A percentile compares a stretch with the other conserved stretches of the same genome.
These are phyloP conservation scores for Zymoseptoria tritici DNA, from an alignment of 2,329 filamentous ascomycete species.

Conservation along the genomic window DNA sequence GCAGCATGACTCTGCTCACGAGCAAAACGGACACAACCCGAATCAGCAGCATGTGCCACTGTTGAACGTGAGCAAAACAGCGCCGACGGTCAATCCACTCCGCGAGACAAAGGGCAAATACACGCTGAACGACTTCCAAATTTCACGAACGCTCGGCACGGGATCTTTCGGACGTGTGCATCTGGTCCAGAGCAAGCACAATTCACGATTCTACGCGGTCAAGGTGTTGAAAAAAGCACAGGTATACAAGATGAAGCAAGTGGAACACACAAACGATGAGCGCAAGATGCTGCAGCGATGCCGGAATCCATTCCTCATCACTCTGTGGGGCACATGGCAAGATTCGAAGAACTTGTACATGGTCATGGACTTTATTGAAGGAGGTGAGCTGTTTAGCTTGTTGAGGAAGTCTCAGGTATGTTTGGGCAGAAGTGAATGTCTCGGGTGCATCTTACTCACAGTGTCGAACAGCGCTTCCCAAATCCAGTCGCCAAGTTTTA, in stretches of 20 bases:
- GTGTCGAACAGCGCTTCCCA: slow-evolving; percentile 70
- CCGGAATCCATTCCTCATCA: slow-evolving; percentile 96
- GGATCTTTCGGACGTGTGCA: slow-evolving; percentile 96
- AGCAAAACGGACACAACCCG: slow-evolving; percentile 27
- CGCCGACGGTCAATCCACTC: slow-evolving; percentile 28
- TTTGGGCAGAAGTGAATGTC: slow-evolving; percentile 39
- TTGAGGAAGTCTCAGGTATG: slow-evolving; percentile 75
- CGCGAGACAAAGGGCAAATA: slow-evolving; percentile 95
- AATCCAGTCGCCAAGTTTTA: slow-evolving; percentile 99
- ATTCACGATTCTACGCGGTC: slow-evolving; percentile 94
- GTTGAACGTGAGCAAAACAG: slow-evolving; percentile 28
- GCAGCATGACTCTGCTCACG: slow-evolving; percentile 32
- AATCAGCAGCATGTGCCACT: slow-evolving; percentile 32
- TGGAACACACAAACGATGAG: slow-evolving; percentile 98
- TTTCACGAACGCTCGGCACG: slow-evolving; percentile 86
- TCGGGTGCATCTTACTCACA: background rate
- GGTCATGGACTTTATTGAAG: slow-evolving; percentile 99
- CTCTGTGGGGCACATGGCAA: slow-evolving; percentile 96
- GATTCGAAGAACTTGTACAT: slow-evolving; percentile 95
- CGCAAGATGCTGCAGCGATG: slow-evolving; percentile 91
- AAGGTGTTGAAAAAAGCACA: slow-evolving; percentile 98
- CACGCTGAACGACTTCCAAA: slow-evolving; percentile 79
- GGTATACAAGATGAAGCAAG: slow-evolving; percentile 99
- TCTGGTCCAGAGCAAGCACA: slow-evolving; percentile 94
- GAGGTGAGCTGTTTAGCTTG: slow-evolving; percentile 92